phyloP scores from a whole-genome alignment of 2,329 filamentous ascomycete genomes.

The Zopfia rhizophila region DNA sequence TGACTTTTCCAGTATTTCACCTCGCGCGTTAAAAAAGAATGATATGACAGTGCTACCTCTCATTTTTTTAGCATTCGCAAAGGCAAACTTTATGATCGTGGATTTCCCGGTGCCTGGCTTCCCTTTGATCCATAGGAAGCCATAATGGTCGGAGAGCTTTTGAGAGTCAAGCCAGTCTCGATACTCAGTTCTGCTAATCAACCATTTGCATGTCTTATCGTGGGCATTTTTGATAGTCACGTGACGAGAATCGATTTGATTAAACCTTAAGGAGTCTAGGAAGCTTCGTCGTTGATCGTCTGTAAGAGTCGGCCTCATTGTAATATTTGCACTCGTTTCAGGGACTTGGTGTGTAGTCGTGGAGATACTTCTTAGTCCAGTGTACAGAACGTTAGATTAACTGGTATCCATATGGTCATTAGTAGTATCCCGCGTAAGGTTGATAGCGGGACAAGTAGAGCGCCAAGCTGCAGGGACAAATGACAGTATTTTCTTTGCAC shows the following conservation, averaged over 20 bases:
- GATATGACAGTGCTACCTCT: background rate
- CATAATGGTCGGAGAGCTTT: conserved; percentile 37
- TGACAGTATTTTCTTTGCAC: too few relatives aligned
- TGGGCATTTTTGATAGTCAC: conserved; percentile 46
- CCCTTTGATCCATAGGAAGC: conserved; percentile 58
- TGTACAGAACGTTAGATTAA: too few relatives aligned
- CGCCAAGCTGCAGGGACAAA: too few relatives aligned
- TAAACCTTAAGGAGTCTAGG: conserved; percentile 45
- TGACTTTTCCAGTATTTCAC: conserved; percentile 8
- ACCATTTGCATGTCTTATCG: conserved; percentile 52
- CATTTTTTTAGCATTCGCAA: background rate
- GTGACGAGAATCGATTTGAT: conserved; percentile 47
- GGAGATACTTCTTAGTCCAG: too few relatives aligned
- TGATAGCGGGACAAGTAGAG: too few relatives aligned
- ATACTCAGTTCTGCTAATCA: conserved; percentile 45
- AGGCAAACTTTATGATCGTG: conserved; percentile 46
- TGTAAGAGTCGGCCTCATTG: background rate
- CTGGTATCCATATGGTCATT: too few relatives aligned
- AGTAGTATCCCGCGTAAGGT: too few relatives aligned
- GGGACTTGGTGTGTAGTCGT: too few relatives aligned
- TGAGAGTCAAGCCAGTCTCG: conserved; percentile 45
- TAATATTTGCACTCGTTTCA: too few relatives aligned
- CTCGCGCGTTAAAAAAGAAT: conserved; percentile 26
- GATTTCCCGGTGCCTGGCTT: too few relatives aligned
- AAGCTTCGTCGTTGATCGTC: conserved; percentile 12